Evolutionary conservation across 805 yeast species (phyloP).

Genomic region (Suhomyces xylopsoci): DNA sequence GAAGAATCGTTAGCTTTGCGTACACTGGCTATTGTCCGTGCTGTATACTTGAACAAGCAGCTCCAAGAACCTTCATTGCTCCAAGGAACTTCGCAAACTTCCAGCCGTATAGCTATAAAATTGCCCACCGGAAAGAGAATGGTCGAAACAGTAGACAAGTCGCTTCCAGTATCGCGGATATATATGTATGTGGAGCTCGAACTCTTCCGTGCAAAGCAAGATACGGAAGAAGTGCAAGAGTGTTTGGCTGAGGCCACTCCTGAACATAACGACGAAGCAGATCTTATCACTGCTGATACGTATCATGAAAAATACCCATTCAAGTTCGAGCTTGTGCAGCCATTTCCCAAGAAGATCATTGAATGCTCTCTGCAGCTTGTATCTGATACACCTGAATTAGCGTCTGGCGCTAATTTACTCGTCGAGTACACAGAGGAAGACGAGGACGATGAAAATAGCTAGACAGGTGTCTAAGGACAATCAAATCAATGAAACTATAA

Average conservation of each 20-base stretch:
- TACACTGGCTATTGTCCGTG: background rate
- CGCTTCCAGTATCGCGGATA: slow-evolving; percentile 43
- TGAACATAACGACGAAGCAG: background rate
- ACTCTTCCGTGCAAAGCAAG: slow-evolving; percentile 13
- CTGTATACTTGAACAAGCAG: background rate
- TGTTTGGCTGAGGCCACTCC: slow-evolving; percentile 6
- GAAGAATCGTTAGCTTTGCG: background rate
- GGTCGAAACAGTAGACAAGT: slow-evolving; percentile 41
- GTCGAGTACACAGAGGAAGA: slow-evolving; percentile 32
- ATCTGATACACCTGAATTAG: slow-evolving; percentile 19
- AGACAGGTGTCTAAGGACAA: background rate
- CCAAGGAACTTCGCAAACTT: background rate
- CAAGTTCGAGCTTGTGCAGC: slow-evolving; percentile 39
- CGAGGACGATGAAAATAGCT: slow-evolving; percentile 14
- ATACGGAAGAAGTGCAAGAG: slow-evolving; percentile 3
- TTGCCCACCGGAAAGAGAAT: slow-evolving; percentile 52
- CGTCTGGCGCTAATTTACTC: slow-evolving; percentile 36
- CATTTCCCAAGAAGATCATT: slow-evolving; percentile 37
- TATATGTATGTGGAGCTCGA: slow-evolving; percentile 49
- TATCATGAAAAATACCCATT: slow-evolving; percentile 26
- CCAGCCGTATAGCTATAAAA: slow-evolving; percentile 44
- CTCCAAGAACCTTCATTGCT: background rate
- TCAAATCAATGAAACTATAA: background rate
- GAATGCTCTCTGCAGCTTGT: slow-evolving; percentile 2
- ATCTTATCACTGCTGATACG: slow-evolving; percentile 10